Evolutionary conservation across 2,329 filamentous ascomycete genomes (phyloP), one percentile per base, ranked within the genome.

Genomic region (Trichoderma sp.): DNA sequence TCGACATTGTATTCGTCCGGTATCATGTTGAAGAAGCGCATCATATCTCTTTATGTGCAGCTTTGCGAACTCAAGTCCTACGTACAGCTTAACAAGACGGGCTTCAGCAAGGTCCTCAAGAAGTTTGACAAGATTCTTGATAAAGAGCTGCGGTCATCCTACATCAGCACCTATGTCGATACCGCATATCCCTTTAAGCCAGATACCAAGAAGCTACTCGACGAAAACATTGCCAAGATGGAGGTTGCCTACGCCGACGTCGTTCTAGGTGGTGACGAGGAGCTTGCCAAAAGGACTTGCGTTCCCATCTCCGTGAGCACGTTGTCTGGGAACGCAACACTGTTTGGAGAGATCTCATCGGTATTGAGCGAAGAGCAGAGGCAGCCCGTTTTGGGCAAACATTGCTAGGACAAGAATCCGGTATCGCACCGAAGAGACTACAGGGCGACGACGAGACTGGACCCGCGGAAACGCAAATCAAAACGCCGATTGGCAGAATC

Each of bases 311-410:
- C 31, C 89, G 97, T 75, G 97, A 99, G 85, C 97, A 99, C 83
- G 95, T 99, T 24, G 96, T 98, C 0, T 99, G 97, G 97, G 97
- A 99, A 84, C 91, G 97, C 75, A 99, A 99, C 82, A 99, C 97
- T 0, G 97, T 99, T 21, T 99, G 97, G 97, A 89, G 97, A 85
- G 97, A 99, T 80, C 97, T 99, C 91, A 99, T 99, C 82, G 97
- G 96, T 71, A 96, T 99, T 79, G 97, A 99, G 86, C 90, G 97
- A 27, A 95, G 97, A 82, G 95, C 95, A 1, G 96, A 98, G 85
- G 97, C 97, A 9, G 96, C 96, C 9, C 97, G 96, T 79, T 89
- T 99, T 78, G 97, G 97, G 27, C 91, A 93, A 78, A 94, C 94
- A 0, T 88, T 98, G 73, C 90, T 98, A 2, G 95, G 95, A 5